phyloP scores from a whole-genome alignment of 768 basidiomycete species.

The Terana coerulea region DNA sequence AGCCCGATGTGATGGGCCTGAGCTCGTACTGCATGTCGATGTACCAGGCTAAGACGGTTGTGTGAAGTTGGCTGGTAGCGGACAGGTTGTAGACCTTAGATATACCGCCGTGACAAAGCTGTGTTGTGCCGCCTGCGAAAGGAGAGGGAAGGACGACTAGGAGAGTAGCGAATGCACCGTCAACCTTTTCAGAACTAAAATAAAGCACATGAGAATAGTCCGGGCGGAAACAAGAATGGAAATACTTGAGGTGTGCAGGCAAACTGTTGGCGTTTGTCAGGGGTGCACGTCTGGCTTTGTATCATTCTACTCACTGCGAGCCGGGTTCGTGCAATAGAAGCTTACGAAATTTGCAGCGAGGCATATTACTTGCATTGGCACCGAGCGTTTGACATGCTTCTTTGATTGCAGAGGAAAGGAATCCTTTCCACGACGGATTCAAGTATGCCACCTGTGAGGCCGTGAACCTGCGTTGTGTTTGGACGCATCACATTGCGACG shows the following conservation, averaged over 20 bases:
- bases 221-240: not conserved
- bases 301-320: constrained; percentile 40
- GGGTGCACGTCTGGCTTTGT: not conserved
- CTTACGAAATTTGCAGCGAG: constrained; percentile 42
- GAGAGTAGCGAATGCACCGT: constrained; percentile 51
- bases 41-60: constrained; percentile 46
- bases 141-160: constrained; percentile 43
- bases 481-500: not conserved
- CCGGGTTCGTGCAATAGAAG: constrained; percentile 45
- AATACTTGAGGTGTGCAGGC: constrained; percentile 45
- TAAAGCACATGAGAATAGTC: not conserved
- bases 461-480: not conserved
- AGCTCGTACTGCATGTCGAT: constrained; percentile 50
- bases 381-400: constrained; percentile 36
- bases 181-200: constrained; percentile 42
- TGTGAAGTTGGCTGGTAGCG: constrained; percentile 27
- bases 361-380: constrained; percentile 27
- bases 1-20: constrained; percentile 44
- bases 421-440: constrained; percentile 39
- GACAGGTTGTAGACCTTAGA: constrained; percentile 35
- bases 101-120: constrained; percentile 35
- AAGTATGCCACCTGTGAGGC: constrained; percentile 31
- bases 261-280: constrained; percentile 25
- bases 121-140: constrained; percentile 41
- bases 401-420: constrained; percentile 26